Conservation (phyloP, 352 stramenopile species). For the Phytophthora hibernalis region DNA sequence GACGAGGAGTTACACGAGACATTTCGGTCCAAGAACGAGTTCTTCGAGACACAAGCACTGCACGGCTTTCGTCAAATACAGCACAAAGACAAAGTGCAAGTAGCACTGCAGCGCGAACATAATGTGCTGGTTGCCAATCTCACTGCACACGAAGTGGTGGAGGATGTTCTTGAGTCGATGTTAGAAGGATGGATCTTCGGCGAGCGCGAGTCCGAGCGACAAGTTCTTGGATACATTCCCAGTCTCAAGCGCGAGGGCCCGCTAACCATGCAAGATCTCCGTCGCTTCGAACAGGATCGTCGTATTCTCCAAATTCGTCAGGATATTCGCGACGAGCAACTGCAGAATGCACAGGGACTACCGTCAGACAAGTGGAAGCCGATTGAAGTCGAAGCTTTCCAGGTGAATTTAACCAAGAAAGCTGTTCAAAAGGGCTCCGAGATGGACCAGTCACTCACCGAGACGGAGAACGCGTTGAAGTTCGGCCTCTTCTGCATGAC, state of each 20-base stretch:
- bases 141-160: constrained; percentile 91
- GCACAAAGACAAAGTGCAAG: constrained; percentile 76
- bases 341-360: constrained; percentile 51
- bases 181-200: constrained; percentile 97
- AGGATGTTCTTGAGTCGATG: constrained; percentile 95
- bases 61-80: constrained; percentile 93
- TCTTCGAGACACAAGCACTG: constrained; percentile 91
- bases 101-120: constrained; percentile 88
- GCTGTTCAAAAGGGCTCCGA: constrained; percentile 71
- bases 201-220: constrained; percentile 84
- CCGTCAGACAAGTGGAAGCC: constrained; percentile 79
- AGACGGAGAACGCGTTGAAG: constrained; percentile 94
- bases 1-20: constrained; percentile 94
- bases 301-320: constrained; percentile 45
- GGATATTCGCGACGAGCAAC: constrained; percentile 44
- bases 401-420: constrained; percentile 59
- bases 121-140: constrained; percentile 87
- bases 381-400: constrained; percentile 72
- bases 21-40: constrained; percentile 79
- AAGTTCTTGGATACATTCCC: constrained; percentile 81
- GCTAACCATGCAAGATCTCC: constrained; percentile 74
- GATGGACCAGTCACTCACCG: constrained; percentile 71
- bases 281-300: constrained; percentile 61
- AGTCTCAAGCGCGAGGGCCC: constrained; percentile 86
- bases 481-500: constrained; percentile 97